Evolutionary conservation across 2,329 filamentous ascomycete genomes (phyloP).

Genomic region (Arthrobotrys pseudoclavata): DNA sequence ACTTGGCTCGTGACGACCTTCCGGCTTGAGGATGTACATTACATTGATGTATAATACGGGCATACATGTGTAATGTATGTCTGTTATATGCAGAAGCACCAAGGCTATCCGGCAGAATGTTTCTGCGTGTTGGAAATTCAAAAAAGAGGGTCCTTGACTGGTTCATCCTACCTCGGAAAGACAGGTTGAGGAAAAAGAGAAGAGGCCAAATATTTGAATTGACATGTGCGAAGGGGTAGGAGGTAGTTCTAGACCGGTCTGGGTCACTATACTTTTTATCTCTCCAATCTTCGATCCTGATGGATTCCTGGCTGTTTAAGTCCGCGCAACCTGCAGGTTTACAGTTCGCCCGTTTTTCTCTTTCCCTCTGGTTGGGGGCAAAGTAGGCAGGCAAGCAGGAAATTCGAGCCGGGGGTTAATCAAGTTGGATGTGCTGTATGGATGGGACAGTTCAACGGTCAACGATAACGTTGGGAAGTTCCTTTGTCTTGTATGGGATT

Average conservation of each 20-base stretch:
- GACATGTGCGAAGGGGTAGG: constrained; percentile 7
- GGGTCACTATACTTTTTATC: constrained; percentile 18
- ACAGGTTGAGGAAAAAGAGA: not conserved
- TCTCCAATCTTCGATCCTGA: not conserved
- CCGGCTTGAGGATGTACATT: constrained; percentile 12
- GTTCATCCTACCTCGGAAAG: not conserved
- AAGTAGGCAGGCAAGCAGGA: constrained; percentile 7
- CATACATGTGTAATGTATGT: not conserved
- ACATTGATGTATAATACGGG: not conserved
- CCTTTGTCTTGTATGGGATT: too few species aligned
- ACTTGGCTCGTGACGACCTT: constrained; percentile 1
- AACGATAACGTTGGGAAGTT: not conserved
- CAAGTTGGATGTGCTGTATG: not conserved
- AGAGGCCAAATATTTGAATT: constrained; percentile 29
- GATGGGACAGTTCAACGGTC: not conserved
- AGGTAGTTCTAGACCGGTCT: constrained; percentile 6
- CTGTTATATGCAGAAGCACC: not conserved
- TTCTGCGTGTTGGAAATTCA: not conserved
- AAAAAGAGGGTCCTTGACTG: not conserved
- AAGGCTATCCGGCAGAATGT: constrained; percentile 14
- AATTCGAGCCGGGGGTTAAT: constrained; percentile 11
- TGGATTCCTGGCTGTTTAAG: not conserved
- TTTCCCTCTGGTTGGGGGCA: not conserved
- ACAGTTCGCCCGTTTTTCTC: not conserved
- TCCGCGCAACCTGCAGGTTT: not conserved